These are phyloP conservation scores for Ilyonectria mors-panacis DNA, from an alignment of 2,329 filamentous ascomycete genomes.

Conservation along the genomic window DNA sequence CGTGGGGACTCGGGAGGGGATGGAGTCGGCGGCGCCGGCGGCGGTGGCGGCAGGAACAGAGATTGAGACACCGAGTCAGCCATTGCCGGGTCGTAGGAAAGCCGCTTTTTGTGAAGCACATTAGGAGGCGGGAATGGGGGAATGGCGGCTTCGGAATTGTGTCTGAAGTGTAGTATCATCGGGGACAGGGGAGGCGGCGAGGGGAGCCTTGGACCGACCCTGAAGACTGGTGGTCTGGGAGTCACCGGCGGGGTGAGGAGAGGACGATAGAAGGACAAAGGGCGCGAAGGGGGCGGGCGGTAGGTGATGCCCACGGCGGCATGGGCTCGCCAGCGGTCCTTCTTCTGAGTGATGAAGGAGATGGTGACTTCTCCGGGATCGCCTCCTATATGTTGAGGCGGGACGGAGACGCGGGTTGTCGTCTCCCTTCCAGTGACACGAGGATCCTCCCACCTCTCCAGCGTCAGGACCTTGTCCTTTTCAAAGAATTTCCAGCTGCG, in stretches of 20 bases:
- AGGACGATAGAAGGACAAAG: conserved; percentile 37
- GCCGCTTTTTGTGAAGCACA: not conserved
- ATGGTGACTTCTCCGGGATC: conserved; percentile 78
- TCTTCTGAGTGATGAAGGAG: conserved; percentile 74
- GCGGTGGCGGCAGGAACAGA: not conserved
- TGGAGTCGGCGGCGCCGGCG: conserved; percentile 46
- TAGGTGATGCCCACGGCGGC: conserved; percentile 82
- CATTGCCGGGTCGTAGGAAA: not conserved
- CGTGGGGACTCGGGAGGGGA: conserved; percentile 56
- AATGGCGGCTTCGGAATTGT: conserved; percentile 5
- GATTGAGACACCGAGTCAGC: not conserved
- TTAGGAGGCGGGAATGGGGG: conserved; percentile 12
- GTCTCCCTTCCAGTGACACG: conserved; percentile 51
- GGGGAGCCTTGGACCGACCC: conserved; percentile 22
- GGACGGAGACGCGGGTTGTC: conserved; percentile 65
- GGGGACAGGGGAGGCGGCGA: conserved; percentile 27
- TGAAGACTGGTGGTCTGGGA: conserved; percentile 22
- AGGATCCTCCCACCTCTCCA: conserved; percentile 64
- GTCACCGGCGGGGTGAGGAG: conserved; percentile 35
- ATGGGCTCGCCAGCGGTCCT: conserved; percentile 73
- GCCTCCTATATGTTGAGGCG: conserved; percentile 66
- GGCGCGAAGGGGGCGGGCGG: conserved; percentile 64
- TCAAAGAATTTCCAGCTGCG: conserved; percentile 79
- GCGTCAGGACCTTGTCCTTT: conserved; percentile 59
- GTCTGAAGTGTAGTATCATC: conserved; percentile 16